A percentile compares a stretch with the other conserved stretches of the same genome.
These are phyloP conservation scores for Wickerhamiella sergipiensis DNA, from an alignment of 805 yeast species.

Conservation along the genomic window DNA sequence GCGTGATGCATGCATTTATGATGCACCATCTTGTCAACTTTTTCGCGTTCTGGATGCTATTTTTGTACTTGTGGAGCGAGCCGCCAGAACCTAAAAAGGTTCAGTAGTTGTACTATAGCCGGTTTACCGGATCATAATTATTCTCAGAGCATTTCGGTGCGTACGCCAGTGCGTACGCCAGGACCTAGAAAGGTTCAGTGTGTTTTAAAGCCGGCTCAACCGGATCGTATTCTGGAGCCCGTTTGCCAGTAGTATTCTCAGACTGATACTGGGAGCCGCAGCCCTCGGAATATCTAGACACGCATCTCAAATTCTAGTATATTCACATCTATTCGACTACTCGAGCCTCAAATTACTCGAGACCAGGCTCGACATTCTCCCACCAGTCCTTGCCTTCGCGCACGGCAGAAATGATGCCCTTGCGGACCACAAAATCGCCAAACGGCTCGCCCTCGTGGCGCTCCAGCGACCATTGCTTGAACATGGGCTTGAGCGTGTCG, in stretches of 20 bases:
- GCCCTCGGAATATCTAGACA: too few species aligned
- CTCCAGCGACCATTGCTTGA: conserved; percentile 89
- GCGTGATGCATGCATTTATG: conserved; percentile 67
- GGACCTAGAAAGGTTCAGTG: too few species aligned
- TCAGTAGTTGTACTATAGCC: neutral
- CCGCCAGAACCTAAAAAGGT: neutral
- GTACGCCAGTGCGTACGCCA: too few species aligned
- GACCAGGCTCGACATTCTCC: conserved; percentile 49
- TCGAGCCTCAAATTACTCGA: too few species aligned
- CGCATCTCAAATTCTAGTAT: too few species aligned
- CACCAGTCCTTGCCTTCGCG: conserved; percentile 87
- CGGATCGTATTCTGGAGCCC: too few species aligned
- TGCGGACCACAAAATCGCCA: conserved; percentile 83
- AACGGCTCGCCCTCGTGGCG: conserved; percentile 86
- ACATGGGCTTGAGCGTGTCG: conserved; percentile 63
- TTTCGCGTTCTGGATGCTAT: conserved; percentile 13
- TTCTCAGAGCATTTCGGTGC: too few species aligned
- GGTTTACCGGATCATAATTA: neutral
- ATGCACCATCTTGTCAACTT: conserved; percentile 61
- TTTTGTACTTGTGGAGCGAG: conserved; percentile 1
- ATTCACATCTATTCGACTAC: too few species aligned
- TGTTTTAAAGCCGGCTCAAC: too few species aligned
- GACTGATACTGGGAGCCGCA: too few species aligned
- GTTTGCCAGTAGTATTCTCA: too few species aligned
- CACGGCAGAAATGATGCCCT: conserved; percentile 79